Evolutionary conservation across 106 monocot species (phyloP).

Genomic region (Acorus gramineus): DNA sequence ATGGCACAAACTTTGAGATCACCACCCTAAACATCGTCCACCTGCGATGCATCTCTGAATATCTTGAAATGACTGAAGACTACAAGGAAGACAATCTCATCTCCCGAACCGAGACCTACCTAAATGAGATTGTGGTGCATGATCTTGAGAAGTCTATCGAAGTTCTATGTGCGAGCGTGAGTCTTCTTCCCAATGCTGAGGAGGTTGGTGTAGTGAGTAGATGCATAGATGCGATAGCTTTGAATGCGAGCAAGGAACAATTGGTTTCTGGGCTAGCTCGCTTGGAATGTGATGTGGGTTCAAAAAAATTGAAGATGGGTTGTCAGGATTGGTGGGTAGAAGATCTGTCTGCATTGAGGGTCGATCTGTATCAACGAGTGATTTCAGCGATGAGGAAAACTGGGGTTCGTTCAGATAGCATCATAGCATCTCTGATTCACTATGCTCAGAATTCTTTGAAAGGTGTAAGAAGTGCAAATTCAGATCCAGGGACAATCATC

Average conservation of each 20-base stretch:
- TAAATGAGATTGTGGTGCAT: conserved; percentile 34
- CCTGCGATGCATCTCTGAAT: conserved; percentile 53
- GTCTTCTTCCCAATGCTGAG: conserved; percentile 32
- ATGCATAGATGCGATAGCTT: conserved; percentile 30
- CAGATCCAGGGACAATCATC: conserved; percentile 27
- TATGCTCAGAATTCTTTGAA: conserved; percentile 75
- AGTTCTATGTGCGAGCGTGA: conserved; percentile 38
- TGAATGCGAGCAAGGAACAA: conserved; percentile 66
- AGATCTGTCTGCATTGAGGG: conserved; percentile 51
- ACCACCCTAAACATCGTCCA: conserved; percentile 39
- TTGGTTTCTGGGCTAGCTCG: conserved; percentile 61
- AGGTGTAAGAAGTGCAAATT: conserved; percentile 33
- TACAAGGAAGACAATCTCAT: conserved; percentile 23
- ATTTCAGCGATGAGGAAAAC: conserved; percentile 65
- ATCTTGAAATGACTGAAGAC: conserved; percentile 49
- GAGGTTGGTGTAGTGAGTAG: conserved; percentile 29
- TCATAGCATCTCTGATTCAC: conserved; percentile 51
- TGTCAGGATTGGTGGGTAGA: conserved; percentile 84
- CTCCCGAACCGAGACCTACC: conserved; percentile 29
- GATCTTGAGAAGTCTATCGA: conserved; percentile 26
- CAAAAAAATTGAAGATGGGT: conserved; percentile 34
- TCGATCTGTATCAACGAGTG: conserved; percentile 58
- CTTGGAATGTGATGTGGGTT: conserved; percentile 41
- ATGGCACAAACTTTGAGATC: conserved; percentile 64
- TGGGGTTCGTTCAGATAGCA: conserved; percentile 78